These are phyloP conservation scores for Fusarium anguioides DNA, from an alignment of 2,329 filamentous ascomycete genomes.

Conservation along the genomic window DNA sequence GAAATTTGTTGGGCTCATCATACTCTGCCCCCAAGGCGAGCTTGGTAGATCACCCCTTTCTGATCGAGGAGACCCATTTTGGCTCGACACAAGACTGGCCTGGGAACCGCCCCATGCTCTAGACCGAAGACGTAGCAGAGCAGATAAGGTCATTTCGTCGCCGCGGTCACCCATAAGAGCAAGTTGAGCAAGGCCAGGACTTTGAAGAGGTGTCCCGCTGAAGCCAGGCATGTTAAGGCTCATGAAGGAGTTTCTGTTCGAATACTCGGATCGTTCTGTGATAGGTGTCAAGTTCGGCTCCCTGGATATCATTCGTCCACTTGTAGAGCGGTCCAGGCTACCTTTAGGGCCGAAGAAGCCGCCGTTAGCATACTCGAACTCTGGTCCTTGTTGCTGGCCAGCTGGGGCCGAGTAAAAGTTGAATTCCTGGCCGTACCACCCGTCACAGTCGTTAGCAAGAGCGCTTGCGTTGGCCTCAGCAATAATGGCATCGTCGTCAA, in stretches of 20 bases:
- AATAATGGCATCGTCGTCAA: slow-evolving; percentile 90
- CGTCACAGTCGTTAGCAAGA: slow-evolving; percentile 89
- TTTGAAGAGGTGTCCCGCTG: slow-evolving; percentile 64
- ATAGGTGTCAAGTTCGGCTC: slow-evolving; percentile 97
- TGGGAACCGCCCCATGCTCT: slow-evolving; percentile 86
- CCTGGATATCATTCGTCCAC: slow-evolving; percentile 77
- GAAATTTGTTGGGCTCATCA: slow-evolving; percentile 38
- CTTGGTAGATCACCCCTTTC: slow-evolving; percentile 61
- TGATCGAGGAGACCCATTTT: slow-evolving; percentile 62
- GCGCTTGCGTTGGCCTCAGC: slow-evolving; percentile 95
- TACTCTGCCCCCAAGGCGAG: slow-evolving; percentile 53
- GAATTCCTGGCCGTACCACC: slow-evolving; percentile 96
- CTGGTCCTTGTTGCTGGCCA: slow-evolving; percentile 56
- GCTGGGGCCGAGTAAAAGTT: slow-evolving; percentile 84
- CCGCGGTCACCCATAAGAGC: slow-evolving; percentile 69
- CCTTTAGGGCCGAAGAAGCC: slow-evolving; percentile 89
- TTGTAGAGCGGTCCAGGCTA: slow-evolving; percentile 73
- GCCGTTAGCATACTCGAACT: slow-evolving; percentile 76
- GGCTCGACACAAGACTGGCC: slow-evolving; percentile 71
- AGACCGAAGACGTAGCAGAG: slow-evolving; percentile 77
- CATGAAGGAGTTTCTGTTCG: slow-evolving; percentile 91
- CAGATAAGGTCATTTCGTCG: slow-evolving; percentile 77
- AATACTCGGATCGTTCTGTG: slow-evolving; percentile 95
- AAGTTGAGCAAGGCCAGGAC: slow-evolving; percentile 81
- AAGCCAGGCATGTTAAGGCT: slow-evolving; percentile 64